Evolutionary conservation across 1,284 basidiomycete genomes (phyloP), one percentile per base, ranked within the genome.

Genomic region (Inonotus obliquus): DNA sequence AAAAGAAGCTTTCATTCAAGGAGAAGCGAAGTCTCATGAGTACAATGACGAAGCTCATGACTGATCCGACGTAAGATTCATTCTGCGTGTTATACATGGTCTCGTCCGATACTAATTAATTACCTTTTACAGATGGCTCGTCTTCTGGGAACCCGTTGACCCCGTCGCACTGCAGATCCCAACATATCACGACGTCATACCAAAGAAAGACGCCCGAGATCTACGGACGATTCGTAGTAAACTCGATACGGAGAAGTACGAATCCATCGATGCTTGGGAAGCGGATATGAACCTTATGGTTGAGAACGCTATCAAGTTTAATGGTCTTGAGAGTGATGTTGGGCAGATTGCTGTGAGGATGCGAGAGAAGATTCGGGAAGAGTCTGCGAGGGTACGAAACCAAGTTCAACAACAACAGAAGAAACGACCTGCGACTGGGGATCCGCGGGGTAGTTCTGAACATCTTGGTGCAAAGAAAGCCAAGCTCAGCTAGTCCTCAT

Each of bases 111-210:
- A 54, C 60, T 51, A 3, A 45, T 59, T 62, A 13, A 63, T 60
- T 49, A n/a, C 41, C 19, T 44, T 61, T 29, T 61, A 7, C 67
- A 89, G 88, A 38, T 87, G 86, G 13, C 86, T 86, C 72, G 80
- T 91, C 54, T 96, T 96, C 77, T 85, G 84, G 57, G 89, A 91
- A 64, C 88, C 94, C n/a, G 94, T 96, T 14, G 89, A 92, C 70
- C 89, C 91, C 1, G 79, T 92, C 44, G 75, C 79, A 1, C 75
- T 94, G 27, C 83, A 83, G 14, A 92, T 96, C 54, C 93, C 94
- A 3, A 87, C 85, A 14, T 96, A 96, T 71, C 87, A 86, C 71
- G 84, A 92, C 48, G 75, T 95, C 61, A 91, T 97, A 67, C 86
- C 88, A 5, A 81, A 79, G 63, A 91, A 92, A 68, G 87, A 96